Percentiles rank a stretch among this genome's conserved stretches.
Evolutionary conservation across 2,329 filamentous ascomycete species (phyloP).

Genomic region (Eutypa lata): DNA sequence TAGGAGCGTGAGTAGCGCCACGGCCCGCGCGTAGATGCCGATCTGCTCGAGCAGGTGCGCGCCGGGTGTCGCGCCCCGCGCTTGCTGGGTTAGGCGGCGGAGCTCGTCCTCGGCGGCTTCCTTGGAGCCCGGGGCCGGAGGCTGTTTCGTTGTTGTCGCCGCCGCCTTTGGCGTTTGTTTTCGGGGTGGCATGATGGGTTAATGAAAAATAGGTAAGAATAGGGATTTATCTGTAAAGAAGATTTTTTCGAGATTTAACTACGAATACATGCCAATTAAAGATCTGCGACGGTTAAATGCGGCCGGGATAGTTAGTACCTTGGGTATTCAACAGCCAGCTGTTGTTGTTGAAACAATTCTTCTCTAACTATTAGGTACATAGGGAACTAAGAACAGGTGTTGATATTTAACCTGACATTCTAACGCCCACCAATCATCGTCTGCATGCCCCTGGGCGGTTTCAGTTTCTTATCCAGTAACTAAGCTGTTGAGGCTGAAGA

Average conservation of each 20-base stretch:
- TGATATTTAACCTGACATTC: background rate
- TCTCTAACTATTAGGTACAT: constrained; percentile 8
- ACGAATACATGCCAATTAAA: background rate
- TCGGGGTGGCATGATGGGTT: constrained; percentile 23
- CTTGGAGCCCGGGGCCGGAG: constrained; percentile 40
- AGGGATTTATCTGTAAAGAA: background rate
- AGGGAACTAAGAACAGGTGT: constrained; percentile 14
- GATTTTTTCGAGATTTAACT: background rate
- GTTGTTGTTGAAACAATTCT: constrained; percentile 14
- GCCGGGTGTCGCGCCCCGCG: constrained; percentile 27
- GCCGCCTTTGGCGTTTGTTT: constrained; percentile 20
- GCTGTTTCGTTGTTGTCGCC: constrained; percentile 11
- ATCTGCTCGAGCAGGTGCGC: constrained; percentile 35
- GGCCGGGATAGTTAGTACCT: too few relatives aligned
- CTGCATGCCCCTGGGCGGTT: background rate
- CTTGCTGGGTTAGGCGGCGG: constrained; percentile 41
- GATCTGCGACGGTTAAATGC: too few relatives aligned
- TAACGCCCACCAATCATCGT: background rate
- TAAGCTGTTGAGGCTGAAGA: too few relatives aligned
- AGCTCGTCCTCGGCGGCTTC: constrained; percentile 54
- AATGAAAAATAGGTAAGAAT: background rate
- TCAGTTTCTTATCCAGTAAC: background rate
- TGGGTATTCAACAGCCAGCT: constrained; percentile 30
- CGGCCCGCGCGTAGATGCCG: constrained; percentile 38
- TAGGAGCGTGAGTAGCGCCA: constrained; percentile 50